Evolutionary conservation across 257 asterid genomes (phyloP).

Genomic region (Ophiorrhiza pumila): DNA sequence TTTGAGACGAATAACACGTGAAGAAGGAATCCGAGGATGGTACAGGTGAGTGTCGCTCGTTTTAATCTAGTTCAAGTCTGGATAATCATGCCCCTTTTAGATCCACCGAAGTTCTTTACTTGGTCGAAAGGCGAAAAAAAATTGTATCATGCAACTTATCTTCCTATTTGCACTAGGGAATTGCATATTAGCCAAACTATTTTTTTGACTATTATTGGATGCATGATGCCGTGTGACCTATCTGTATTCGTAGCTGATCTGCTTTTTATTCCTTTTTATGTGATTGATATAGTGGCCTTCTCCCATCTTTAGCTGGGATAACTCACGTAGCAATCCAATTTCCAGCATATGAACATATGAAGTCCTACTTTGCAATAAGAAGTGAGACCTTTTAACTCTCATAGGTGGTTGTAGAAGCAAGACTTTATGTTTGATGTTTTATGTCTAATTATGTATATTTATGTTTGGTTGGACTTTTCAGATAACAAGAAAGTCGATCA

Average conservation of each 20-base stretch:
- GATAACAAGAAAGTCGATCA: constrained; percentile 54
- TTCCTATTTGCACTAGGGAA: neutral
- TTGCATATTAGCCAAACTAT: neutral
- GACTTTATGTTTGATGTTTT: neutral
- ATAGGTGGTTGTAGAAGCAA: constrained; percentile 1
- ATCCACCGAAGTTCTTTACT: neutral
- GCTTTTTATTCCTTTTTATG: neutral
- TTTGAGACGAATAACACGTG: constrained; percentile 76
- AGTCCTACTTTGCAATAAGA: constrained; percentile 66
- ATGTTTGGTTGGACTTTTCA: constrained; percentile 23
- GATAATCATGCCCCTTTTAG: neutral
- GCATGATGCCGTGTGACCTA: neutral
- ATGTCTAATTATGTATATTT: constrained; percentile 4
- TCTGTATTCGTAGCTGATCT: neutral
- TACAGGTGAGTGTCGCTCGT: constrained; percentile 65
- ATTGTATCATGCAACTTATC: neutral
- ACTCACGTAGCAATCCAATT: constrained; percentile 96
- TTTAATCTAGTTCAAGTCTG: neutral
- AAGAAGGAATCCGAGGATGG: constrained; percentile 97
- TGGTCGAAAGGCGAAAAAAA: neutral
- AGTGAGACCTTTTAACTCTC: constrained; percentile 38
- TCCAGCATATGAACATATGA: constrained; percentile 88
- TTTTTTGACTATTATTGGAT: neutral
- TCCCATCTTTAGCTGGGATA: constrained; percentile 92
- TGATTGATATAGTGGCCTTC: constrained; percentile 72